Evolutionary conservation across 1,139 yeast species (phyloP).

Genomic region (Saccharomyces hybrid): DNA sequence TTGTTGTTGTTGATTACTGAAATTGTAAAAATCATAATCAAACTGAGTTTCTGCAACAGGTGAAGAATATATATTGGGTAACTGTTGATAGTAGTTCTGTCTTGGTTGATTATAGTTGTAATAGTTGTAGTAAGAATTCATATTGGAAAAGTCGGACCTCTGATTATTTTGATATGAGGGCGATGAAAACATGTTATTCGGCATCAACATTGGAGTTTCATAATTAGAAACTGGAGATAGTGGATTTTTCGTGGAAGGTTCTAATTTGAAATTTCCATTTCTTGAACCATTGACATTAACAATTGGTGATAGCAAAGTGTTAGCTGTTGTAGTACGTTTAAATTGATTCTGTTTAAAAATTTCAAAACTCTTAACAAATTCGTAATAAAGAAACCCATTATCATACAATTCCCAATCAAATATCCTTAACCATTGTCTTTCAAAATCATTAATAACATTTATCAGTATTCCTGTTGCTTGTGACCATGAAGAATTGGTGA

Average conservation of each 20-base stretch:
- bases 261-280: no score
- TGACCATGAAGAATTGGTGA: slow-evolving; percentile 91
- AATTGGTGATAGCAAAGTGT: slow-evolving; percentile 8
- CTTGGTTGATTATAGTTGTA: slow-evolving; percentile 2
- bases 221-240: slow-evolving; percentile 15
- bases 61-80: slow-evolving; percentile 2
- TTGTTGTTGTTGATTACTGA: slow-evolving; percentile 5
- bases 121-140: slow-evolving; percentile 1
- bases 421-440: slow-evolving; percentile 58
- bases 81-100: neutral
- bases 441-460: slow-evolving; percentile 52
- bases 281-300: neutral
- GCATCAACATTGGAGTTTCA: slow-evolving; percentile 17
- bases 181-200: slow-evolving; percentile 19
- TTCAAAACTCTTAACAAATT: slow-evolving; percentile 22
- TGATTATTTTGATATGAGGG: slow-evolving; percentile 15
- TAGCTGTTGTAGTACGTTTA: slow-evolving; percentile 4
- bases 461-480: slow-evolving; percentile 82
- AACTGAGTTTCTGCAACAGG: slow-evolving; percentile 7
- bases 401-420: slow-evolving; percentile 34
- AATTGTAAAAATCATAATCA: slow-evolving; percentile 16
- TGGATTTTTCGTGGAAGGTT: slow-evolving; percentile 11
- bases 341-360: slow-evolving; percentile 12
- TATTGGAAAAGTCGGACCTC: slow-evolving; percentile 4
- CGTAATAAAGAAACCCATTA: slow-evolving; percentile 27